Conservation (phyloP, 2,329 filamentous ascomycete genomes). For the Epichloe brachyelytri region DNA sequence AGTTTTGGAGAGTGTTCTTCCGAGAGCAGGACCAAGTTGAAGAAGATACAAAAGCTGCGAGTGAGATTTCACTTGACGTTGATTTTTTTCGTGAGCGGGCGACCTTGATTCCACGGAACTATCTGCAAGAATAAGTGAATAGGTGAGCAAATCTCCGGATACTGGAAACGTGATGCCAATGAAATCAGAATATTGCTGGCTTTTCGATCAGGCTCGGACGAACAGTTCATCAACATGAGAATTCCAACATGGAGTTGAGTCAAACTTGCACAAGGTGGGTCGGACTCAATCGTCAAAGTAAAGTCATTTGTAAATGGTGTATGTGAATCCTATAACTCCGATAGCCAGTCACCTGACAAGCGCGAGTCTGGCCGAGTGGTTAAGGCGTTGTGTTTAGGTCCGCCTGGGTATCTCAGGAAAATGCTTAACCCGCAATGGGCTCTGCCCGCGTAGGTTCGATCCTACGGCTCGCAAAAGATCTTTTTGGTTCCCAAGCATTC, state of each 20-base stretch:
- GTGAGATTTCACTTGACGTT: not conserved
- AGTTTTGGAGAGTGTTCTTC: not conserved
- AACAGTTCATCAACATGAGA: not conserved
- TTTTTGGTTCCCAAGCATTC: not conserved
- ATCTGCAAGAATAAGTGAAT: too few species aligned
- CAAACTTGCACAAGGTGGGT: not conserved
- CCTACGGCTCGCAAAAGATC: constrained; percentile 31
- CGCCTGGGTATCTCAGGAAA: constrained; percentile 4
- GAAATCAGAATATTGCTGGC: not conserved
- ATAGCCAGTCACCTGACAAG: not conserved
- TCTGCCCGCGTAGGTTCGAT: constrained; percentile 38
- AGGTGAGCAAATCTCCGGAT: too few species aligned
- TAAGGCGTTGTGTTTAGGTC: constrained; percentile 44
- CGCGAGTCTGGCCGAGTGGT: constrained; percentile 40
- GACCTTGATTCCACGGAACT: too few species aligned
- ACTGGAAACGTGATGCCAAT: not conserved
- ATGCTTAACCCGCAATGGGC: constrained; percentile 27
- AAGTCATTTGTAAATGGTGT: not conserved
- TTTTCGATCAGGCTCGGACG: not conserved
- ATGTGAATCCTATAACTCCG: not conserved
- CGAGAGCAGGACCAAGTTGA: not conserved
- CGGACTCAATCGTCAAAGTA: too few species aligned
- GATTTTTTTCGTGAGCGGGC: not conserved
- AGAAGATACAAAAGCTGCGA: not conserved
- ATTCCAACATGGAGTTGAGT: not conserved